Conservation (phyloP, 345 rosid species). For the Syzygium jambos region DNA sequence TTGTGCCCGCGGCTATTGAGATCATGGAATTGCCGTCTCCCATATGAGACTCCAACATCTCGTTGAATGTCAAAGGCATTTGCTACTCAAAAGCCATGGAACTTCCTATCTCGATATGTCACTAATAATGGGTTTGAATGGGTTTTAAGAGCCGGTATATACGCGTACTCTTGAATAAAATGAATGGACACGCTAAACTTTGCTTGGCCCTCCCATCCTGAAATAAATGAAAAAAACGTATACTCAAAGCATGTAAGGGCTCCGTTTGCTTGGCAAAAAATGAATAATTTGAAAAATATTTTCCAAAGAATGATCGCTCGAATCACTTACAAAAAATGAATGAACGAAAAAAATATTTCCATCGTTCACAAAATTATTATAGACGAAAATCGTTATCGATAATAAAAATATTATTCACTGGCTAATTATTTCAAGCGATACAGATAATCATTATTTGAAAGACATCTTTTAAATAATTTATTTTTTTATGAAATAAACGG, state of each 20-base stretch:
- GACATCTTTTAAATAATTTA: too few species aligned
- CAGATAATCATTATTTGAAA: too few species aligned
- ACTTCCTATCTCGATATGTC: not conserved
- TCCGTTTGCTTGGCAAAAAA: too few species aligned
- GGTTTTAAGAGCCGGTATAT: not conserved
- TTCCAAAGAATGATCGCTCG: too few species aligned
- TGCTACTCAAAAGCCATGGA: not conserved
- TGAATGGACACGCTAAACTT: fast-evolving
- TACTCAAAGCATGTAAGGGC: fast-evolving
- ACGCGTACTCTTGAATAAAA: not conserved
- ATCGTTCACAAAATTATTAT: too few species aligned
- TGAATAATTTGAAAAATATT: too few species aligned
- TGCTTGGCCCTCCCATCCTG: not conserved
- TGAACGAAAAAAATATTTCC: too few species aligned
- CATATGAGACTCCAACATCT: not conserved
- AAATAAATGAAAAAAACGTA: fast-evolving
- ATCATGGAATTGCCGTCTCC: not conserved
- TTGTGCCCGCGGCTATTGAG: fast-evolving
- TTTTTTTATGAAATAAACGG: too few species aligned
- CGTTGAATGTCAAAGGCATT: not conserved
- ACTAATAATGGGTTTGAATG: not conserved
- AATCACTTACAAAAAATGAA: too few species aligned
- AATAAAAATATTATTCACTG: too few species aligned
- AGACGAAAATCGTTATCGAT: too few species aligned
- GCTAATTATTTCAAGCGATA: too few species aligned